A percentile compares a stretch with the other conserved stretches of the same genome.
Conservation (phyloP, 768 basidiomycete genomes). For the Lactarius hatsudake region DNA sequence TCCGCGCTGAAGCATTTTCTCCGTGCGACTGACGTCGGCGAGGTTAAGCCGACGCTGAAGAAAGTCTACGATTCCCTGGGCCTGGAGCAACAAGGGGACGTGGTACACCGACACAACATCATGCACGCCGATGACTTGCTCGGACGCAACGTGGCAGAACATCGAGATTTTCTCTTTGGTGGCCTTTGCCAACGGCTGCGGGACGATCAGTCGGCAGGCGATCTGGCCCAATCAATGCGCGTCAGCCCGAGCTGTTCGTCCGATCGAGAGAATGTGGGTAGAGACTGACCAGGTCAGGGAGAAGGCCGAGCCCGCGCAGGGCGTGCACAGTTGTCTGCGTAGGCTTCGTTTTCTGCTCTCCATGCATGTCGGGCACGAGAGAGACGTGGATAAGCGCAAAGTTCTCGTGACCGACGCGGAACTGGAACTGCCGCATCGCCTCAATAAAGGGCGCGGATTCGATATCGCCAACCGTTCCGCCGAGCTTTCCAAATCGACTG, state of each 20-base stretch:
- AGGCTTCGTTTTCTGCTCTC: conserved; percentile 98
- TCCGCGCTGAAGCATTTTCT: conserved; percentile 61
- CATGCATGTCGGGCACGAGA: conserved; percentile 97
- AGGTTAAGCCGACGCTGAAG: conserved; percentile 82
- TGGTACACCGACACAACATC: conserved; percentile 97
- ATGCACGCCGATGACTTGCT: conserved; percentile 93
- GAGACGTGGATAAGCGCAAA: conserved; percentile 97
- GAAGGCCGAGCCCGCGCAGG: conserved; percentile 84
- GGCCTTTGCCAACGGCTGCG: conserved; percentile 73
- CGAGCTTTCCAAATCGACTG: conserved; percentile 55
- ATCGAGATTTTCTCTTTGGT: conserved; percentile 97
- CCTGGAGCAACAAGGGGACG: conserved; percentile 86
- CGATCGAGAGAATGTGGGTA: background rate
- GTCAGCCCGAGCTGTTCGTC: conserved; percentile 3
- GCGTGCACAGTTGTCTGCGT: conserved; percentile 97
- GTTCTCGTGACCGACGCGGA: conserved; percentile 94
- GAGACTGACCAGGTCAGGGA: conserved; percentile 80
- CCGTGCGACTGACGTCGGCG: conserved; percentile 49
- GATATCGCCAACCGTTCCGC: conserved; percentile 98
- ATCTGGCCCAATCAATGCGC: conserved; percentile 51
- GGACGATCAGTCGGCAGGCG: conserved; percentile 83
- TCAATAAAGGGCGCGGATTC: conserved; percentile 98
- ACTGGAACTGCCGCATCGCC: conserved; percentile 99
- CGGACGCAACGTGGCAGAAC: conserved; percentile 94
- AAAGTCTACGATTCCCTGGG: conserved; percentile 89